Conservation (phyloP, 371 early-diverging fungal genomes). For the Mucor mucedo region DNA sequence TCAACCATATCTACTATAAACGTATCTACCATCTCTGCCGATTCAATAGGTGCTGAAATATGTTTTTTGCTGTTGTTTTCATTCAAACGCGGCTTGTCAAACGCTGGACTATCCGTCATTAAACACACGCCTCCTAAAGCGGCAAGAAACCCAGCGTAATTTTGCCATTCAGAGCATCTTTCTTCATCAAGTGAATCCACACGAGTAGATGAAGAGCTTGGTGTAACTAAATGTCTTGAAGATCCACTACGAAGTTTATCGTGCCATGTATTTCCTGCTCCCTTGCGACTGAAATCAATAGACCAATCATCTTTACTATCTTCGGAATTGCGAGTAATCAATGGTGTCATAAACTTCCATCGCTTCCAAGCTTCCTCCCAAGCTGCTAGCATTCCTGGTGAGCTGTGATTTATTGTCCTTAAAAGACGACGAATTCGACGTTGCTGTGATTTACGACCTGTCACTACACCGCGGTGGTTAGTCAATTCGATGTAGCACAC, state of each 20-base stretch:
- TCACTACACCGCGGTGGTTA: slow-evolving; percentile 48
- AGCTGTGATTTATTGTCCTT: slow-evolving; percentile 63
- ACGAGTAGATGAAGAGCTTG: slow-evolving; percentile 2
- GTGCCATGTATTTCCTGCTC: slow-evolving; percentile 23
- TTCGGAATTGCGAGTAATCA: slow-evolving; percentile 43
- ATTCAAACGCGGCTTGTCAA: background rate
- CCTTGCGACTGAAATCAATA: slow-evolving; percentile 9
- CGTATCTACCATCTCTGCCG: slow-evolving; percentile 65
- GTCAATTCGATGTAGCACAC: slow-evolving; percentile 70
- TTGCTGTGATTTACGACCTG: slow-evolving; percentile 74
- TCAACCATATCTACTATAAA: slow-evolving; percentile 85
- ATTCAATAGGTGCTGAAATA: slow-evolving; percentile 28
- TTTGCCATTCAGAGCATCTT: slow-evolving; percentile 60
- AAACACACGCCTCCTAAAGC: slow-evolving; percentile 69
- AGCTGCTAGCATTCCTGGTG: slow-evolving; percentile 77
- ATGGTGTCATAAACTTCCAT: slow-evolving; percentile 64
- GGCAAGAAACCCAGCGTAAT: slow-evolving; percentile 71
- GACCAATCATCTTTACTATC: slow-evolving; percentile 27
- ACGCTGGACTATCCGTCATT: slow-evolving; percentile 21
- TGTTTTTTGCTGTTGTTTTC: slow-evolving; percentile 7
- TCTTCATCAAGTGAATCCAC: slow-evolving; percentile 31
- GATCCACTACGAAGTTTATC: slow-evolving; percentile 28
- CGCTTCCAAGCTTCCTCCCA: slow-evolving; percentile 85
- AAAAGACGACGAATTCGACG: slow-evolving; percentile 73
- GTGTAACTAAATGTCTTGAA: slow-evolving; percentile 1